A percentile compares a stretch with the other conserved stretches of the same genome.
phyloP scores from a whole-genome alignment of 2,329 filamentous ascomycete species.

The Fusarium albosuccineum region DNA sequence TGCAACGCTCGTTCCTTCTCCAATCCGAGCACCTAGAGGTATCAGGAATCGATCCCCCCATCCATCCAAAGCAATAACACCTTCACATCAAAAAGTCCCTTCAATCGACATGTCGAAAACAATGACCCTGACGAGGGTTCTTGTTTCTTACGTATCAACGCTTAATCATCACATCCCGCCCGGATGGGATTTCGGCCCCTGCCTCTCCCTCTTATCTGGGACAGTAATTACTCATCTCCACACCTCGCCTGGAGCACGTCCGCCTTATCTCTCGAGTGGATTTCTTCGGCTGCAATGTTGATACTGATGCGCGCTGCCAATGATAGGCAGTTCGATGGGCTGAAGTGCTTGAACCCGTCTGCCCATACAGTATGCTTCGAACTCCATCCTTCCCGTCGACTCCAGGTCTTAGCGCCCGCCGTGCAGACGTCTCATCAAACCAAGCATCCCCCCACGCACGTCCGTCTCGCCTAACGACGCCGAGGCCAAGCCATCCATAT shows the following conservation, averaged over 20 bases:
- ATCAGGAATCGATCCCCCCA: not conserved
- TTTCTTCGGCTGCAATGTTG: not conserved
- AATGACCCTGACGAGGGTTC: not conserved
- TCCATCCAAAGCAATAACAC: not conserved
- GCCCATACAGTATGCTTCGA: not conserved
- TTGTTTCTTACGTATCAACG: constrained; percentile 16
- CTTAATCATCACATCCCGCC: constrained; percentile 19
- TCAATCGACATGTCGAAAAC: constrained; percentile 12
- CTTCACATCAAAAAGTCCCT: not conserved
- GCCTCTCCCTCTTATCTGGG: constrained; percentile 27
- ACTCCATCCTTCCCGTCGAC: constrained; percentile 8
- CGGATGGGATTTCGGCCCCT: not conserved
- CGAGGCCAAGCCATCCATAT: not conserved
- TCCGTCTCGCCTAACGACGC: no score
- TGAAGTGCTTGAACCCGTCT: no score
- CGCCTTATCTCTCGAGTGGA: constrained; percentile 33
- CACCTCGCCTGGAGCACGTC: constrained; percentile 28
- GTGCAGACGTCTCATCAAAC: not conserved
- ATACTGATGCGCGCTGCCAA: not conserved
- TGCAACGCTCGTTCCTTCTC: not conserved
- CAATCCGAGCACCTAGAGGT: not conserved
- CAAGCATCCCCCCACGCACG: no score
- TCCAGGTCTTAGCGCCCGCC: constrained; percentile 1
- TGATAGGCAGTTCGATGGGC: no score
- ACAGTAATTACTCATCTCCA: constrained; percentile 19